phyloP scores from a whole-genome alignment of 495 filamentous ascomycete species.

The Daldinia childiae region DNA sequence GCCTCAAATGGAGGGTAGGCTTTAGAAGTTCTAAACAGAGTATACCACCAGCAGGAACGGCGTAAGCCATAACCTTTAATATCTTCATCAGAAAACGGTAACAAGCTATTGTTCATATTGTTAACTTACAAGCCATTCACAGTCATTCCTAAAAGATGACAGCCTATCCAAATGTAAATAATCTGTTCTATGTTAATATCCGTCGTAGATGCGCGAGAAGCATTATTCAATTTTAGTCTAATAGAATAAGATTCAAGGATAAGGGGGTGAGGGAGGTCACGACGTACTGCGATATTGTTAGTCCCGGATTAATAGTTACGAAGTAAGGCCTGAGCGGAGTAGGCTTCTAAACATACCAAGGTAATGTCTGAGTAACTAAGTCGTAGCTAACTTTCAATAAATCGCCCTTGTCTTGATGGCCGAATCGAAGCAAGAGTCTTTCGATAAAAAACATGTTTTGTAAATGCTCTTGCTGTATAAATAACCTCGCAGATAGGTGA shows the following conservation, averaged over 20 bases:
- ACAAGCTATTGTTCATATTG: background rate
- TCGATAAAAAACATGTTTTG: slow-evolving; percentile 69
- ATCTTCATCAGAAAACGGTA: slow-evolving; percentile 31
- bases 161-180: slow-evolving; percentile 60
- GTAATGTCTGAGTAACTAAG: slow-evolving; percentile 51
- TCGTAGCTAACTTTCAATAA: slow-evolving; percentile 64
- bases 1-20: slow-evolving; percentile 57
- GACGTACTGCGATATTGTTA: slow-evolving; percentile 27
- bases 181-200: slow-evolving; percentile 23
- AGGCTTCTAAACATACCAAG: slow-evolving; percentile 25
- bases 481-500: slow-evolving; percentile 39
- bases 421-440: slow-evolving; percentile 63
- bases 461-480: slow-evolving; percentile 62
- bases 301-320: background rate
- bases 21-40: slow-evolving; percentile 69
- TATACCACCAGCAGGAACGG: slow-evolving; percentile 66
- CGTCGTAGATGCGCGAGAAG: background rate
- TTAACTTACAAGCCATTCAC: slow-evolving; percentile 64
- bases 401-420: slow-evolving; percentile 58
- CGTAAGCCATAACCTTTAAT: slow-evolving; percentile 60
- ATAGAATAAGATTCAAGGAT: background rate
- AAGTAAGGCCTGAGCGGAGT: background rate
- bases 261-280: slow-evolving; percentile 10
- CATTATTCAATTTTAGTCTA: background rate
- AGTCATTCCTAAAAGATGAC: slow-evolving; percentile 60